phyloP scores from a whole-genome alignment of 2,329 filamentous ascomycete genomes.

The Thermochaetoides dissita region DNA sequence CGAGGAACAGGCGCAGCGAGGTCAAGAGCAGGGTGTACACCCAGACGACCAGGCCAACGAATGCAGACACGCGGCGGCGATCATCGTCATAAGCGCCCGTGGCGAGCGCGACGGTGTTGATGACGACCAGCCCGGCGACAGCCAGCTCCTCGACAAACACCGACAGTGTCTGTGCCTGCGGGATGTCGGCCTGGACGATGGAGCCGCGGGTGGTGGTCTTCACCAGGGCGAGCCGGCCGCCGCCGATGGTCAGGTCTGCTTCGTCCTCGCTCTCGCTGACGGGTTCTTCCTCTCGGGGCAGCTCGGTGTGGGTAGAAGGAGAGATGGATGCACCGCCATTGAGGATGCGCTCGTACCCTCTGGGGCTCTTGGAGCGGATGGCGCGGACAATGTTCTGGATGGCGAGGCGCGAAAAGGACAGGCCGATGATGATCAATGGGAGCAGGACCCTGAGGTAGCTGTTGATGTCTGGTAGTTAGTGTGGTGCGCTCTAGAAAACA shows the following conservation, averaged over 20 bases:
- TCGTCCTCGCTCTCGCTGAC: constrained; percentile 41
- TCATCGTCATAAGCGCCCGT: constrained; percentile 44
- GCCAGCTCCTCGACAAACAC: constrained; percentile 63
- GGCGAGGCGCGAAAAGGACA: constrained; percentile 56
- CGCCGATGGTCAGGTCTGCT: constrained; percentile 41
- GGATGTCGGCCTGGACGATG: constrained; percentile 59
- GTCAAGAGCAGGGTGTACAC: constrained; percentile 64
- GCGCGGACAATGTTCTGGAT: constrained; percentile 42
- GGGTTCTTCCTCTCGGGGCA: constrained; percentile 33
- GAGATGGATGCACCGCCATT: constrained; percentile 26
- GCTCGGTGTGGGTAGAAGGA: constrained; percentile 34
- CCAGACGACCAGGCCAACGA: constrained; percentile 62
- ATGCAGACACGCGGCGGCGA: constrained; percentile 45
- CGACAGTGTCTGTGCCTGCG: constrained; percentile 56
- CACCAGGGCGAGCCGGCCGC: constrained; percentile 41
- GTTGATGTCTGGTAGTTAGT: constrained; percentile 5
- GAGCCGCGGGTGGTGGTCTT: constrained; percentile 50
- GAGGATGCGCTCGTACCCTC: constrained; percentile 43
- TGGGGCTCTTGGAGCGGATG: constrained; percentile 34
- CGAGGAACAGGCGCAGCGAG: constrained; percentile 55
- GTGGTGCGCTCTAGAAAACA: background rate
- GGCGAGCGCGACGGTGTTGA: constrained; percentile 53
- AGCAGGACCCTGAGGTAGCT: constrained; percentile 72
- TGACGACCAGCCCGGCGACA: constrained; percentile 54
- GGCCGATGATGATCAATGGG: constrained; percentile 54